phyloP scores from a whole-genome alignment of 768 basidiomycete genomes.

The Stropharia rugosoannulata region DNA sequence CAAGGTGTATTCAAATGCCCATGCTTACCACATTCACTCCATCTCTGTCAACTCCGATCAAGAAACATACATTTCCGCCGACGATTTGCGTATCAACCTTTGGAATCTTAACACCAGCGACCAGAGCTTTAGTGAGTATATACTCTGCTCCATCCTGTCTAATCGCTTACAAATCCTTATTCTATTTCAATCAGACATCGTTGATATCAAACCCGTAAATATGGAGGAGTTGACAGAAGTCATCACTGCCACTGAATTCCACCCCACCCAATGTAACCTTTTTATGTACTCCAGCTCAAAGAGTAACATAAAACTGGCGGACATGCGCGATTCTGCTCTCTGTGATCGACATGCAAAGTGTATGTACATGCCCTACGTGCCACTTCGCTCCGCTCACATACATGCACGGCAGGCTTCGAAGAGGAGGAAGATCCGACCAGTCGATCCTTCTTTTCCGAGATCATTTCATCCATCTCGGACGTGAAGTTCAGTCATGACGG shows the following conservation, averaged over 20 bases:
- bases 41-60: conserved; percentile 99
- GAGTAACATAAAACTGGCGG: conserved; percentile 98
- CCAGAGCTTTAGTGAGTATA: conserved; percentile 94
- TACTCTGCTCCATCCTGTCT: conserved; percentile 2
- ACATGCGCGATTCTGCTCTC: conserved; percentile 97
- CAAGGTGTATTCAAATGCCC: conserved; percentile 98
- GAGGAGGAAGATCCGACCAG: conserved; percentile 98
- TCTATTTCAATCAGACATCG: conserved; percentile 70
- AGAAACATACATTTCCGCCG: conserved; percentile 99
- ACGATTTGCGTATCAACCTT: conserved; percentile 94
- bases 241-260: conserved; percentile 99
- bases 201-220: conserved; percentile 99
- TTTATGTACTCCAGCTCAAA: conserved; percentile 99
- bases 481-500: conserved; percentile 99
- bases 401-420: conserved; percentile 73
- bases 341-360: conserved; percentile 97
- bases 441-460: conserved; percentile 99
- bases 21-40: conserved; percentile 99
- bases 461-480: conserved; percentile 99
- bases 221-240: conserved; percentile 99
- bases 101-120: conserved; percentile 99
- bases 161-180: conserved; percentile 14
- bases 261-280: conserved; percentile 94
- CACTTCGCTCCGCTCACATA: conserved; percentile 13
- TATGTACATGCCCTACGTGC: conserved; percentile 38